Conservation (phyloP, 371 early-diverging fungal species). For the Vairimorpha ceranae region DNA sequence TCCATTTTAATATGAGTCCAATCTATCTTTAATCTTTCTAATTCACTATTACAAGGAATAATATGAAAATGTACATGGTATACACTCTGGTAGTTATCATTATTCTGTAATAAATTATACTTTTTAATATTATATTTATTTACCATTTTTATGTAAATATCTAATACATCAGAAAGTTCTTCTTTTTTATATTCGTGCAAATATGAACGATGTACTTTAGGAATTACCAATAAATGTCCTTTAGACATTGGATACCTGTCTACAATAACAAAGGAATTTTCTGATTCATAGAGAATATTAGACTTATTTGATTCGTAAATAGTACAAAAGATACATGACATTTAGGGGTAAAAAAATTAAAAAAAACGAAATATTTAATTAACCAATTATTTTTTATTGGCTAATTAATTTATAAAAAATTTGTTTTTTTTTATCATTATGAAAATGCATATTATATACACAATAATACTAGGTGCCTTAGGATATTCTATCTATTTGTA, state of each 20-base stretch:
- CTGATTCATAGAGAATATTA: slow-evolving; percentile 50
- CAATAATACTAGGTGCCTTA: background rate
- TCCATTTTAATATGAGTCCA: slow-evolving; percentile 3
- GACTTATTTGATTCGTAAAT: slow-evolving; percentile 32
- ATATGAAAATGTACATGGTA: slow-evolving; percentile 63
- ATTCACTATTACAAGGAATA: slow-evolving; percentile 42
- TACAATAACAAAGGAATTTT: slow-evolving; percentile 40
- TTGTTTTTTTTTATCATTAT: background rate
- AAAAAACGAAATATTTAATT: background rate
- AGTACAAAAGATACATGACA: slow-evolving; percentile 58
- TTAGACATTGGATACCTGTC: slow-evolving; percentile 57
- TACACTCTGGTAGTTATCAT: slow-evolving; percentile 56
- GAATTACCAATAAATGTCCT: slow-evolving; percentile 61
- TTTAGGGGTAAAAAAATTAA: background rate
- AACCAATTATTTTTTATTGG: no score
- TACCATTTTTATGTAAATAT: slow-evolving; percentile 38
- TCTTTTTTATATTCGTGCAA: slow-evolving; percentile 42
- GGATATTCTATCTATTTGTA: background rate
- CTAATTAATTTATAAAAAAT: no score
- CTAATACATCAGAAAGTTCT: slow-evolving; percentile 30
- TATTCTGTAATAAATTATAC: slow-evolving; percentile 63
- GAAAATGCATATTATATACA: background rate
- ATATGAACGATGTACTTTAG: slow-evolving; percentile 50
- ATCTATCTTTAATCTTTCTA: slow-evolving; percentile 35
- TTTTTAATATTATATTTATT: slow-evolving; percentile 35